These are phyloP conservation scores for Alliaria petiolata DNA, from an alignment of 345 rosid genomes.

Conservation along the genomic window DNA sequence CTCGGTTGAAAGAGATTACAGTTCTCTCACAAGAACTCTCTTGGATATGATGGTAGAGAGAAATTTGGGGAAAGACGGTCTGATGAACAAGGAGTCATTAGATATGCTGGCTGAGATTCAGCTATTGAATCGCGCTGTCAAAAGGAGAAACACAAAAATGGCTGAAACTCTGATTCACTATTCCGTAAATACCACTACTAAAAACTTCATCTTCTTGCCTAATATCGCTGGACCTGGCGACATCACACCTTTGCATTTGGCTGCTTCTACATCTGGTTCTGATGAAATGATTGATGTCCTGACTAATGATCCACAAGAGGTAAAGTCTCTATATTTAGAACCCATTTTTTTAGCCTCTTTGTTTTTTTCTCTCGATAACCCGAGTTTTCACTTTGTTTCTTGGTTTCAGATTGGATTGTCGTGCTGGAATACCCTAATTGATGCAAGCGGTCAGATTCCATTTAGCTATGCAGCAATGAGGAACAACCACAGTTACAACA, in stretches of 20 bases:
- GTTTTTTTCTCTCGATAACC: neutral
- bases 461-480: slow-evolving; percentile 56
- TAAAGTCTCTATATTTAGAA: slow-evolving; percentile 14
- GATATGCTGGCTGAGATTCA: slow-evolving; percentile 67
- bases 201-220: slow-evolving; percentile 55
- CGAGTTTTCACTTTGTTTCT: neutral
- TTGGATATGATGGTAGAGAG: slow-evolving; percentile 63
- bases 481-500: slow-evolving; percentile 64
- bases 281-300: slow-evolving; percentile 57
- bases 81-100: slow-evolving; percentile 37
- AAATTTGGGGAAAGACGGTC: slow-evolving; percentile 35
- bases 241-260: slow-evolving; percentile 74
- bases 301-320: slow-evolving; percentile 83
- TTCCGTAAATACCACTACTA: slow-evolving; percentile 13
- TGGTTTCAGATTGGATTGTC: slow-evolving; percentile 59
- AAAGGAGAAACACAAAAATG: slow-evolving; percentile 63
- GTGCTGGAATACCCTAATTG: slow-evolving; percentile 57
- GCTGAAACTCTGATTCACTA: slow-evolving; percentile 57
- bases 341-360: neutral
- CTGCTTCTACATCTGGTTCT: slow-evolving; percentile 63
- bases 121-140: slow-evolving; percentile 67
- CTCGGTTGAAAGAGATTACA: slow-evolving; percentile 72
- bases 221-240: slow-evolving; percentile 58
- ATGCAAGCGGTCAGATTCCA: slow-evolving; percentile 59
- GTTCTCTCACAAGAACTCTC: slow-evolving; percentile 49